These are phyloP conservation scores for Ambrosiella xylebori DNA, from an alignment of 2,329 filamentous ascomycete species.

Conservation along the genomic window DNA sequence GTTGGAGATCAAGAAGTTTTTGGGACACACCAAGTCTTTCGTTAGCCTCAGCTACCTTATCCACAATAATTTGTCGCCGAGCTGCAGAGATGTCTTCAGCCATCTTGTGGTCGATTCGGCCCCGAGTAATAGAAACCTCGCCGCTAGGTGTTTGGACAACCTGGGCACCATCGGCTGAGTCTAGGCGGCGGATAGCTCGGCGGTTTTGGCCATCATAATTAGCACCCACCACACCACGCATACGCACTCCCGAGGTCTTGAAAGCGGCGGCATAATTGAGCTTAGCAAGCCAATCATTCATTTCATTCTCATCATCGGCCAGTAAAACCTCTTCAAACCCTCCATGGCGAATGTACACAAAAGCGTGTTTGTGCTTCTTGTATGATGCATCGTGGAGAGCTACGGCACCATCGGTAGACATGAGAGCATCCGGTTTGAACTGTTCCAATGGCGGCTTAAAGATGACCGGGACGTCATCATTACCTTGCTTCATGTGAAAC, in stretches of 20 bases:
- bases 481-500: conserved; percentile 58
- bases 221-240: conserved; percentile 70
- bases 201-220: conserved; percentile 69
- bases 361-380: conserved; percentile 90
- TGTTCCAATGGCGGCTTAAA: conserved; percentile 81
- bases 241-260: conserved; percentile 74
- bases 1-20: conserved; percentile 62
- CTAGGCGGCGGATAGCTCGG: conserved; percentile 53
- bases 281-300: conserved; percentile 93
- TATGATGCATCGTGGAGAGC: conserved; percentile 74
- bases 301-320: conserved; percentile 74
- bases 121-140: conserved; percentile 54
- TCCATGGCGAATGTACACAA: conserved; percentile 74
- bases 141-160: conserved; percentile 54
- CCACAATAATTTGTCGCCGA: conserved; percentile 62
- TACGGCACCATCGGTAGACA: conserved; percentile 86
- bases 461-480: conserved; percentile 58
- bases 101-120: conserved; percentile 63
- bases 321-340: conserved; percentile 80
- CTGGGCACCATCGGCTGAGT: conserved; percentile 41
- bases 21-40: conserved; percentile 56
- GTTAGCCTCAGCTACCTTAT: conserved; percentile 70
- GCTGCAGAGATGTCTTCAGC: conserved; percentile 73
- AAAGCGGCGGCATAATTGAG: conserved; percentile 95
- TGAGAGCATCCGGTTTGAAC: conserved; percentile 84